These are phyloP conservation scores for Magnolia changhungtana DNA, from an alignment of 164 flowering plant species.

Conservation along the genomic window DNA sequence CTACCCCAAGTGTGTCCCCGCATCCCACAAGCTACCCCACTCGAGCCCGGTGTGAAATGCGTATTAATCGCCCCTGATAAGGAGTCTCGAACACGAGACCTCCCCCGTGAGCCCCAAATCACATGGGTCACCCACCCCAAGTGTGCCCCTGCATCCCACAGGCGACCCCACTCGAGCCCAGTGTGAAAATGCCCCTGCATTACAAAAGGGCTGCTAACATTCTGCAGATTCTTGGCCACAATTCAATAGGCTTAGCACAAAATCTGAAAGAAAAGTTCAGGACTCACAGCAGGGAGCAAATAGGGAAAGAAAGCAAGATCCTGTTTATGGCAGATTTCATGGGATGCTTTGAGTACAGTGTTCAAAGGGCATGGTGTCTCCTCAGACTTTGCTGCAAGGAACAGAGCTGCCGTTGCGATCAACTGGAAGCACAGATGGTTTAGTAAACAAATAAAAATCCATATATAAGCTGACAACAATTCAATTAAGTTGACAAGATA, in stretches of 20 bases:
- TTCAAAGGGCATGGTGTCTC: conserved; percentile 86
- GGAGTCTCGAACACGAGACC: no score
- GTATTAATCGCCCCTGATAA: no score
- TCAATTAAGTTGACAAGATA: no score
- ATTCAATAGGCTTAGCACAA: neutral
- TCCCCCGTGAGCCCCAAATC: no score
- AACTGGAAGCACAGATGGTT: conserved; percentile 46
- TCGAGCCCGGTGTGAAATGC: no score
- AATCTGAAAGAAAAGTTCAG: neutral
- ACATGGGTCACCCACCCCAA: no score
- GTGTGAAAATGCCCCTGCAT: no score
- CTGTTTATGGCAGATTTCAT: conserved; percentile 76
- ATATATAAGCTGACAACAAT: neutral
- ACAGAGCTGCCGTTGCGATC: conserved; percentile 88
- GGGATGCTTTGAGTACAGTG: conserved; percentile 59
- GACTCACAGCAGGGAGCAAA: conserved; percentile 71
- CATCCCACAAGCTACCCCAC: no score
- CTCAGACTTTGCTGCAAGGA: conserved; percentile 91
- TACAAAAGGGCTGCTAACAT: neutral
- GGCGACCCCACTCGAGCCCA: no score
- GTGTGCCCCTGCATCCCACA: no score
- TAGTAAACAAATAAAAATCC: neutral
- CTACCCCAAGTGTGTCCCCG: no score
- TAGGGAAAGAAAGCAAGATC: conserved; percentile 53
- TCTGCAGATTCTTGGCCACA: neutral